Conservation (phyloP, 495 filamentous ascomycete species). For the Aspergillus egyptiacus region DNA sequence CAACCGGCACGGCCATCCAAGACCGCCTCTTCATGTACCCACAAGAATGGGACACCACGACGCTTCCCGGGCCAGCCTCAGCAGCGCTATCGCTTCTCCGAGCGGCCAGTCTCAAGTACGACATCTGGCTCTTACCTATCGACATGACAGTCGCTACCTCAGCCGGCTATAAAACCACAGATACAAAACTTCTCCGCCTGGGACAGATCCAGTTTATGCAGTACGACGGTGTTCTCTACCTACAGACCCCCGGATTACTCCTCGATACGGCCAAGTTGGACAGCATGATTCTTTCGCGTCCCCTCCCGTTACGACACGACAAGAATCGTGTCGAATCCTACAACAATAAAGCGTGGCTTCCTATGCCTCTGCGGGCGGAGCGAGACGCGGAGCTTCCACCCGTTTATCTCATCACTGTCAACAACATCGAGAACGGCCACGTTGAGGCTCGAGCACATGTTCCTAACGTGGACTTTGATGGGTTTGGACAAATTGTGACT, state of each 20-base stretch:
- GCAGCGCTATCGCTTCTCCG: conserved; percentile 33
- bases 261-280: conserved; percentile 37
- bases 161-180: conserved; percentile 31
- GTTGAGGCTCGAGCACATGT: conserved; percentile 42
- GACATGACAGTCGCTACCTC: conserved; percentile 36
- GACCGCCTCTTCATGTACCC: conserved; percentile 49
- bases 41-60: conserved; percentile 37
- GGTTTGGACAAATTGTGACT: conserved; percentile 32
- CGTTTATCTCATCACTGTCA: conserved; percentile 41
- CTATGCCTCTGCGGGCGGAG: conserved; percentile 35
- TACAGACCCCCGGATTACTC: conserved; percentile 37
- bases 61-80: conserved; percentile 24
- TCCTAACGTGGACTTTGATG: conserved; percentile 32
- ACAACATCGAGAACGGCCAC: conserved; percentile 29
- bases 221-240: conserved; percentile 41
- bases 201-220: conserved; percentile 46
- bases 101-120: conserved; percentile 36
- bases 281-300: conserved; percentile 30
- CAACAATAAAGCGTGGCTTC: conserved; percentile 42
- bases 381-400: conserved; percentile 32
- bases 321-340: conserved; percentile 34
- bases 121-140: conserved; percentile 44
- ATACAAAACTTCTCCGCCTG: conserved; percentile 39
- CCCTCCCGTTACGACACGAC: conserved; percentile 34
- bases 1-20: conserved; percentile 32